phyloP scores from a whole-genome alignment of 2,329 filamentous ascomycete genomes.

The Berkeleyomyces basicola region DNA sequence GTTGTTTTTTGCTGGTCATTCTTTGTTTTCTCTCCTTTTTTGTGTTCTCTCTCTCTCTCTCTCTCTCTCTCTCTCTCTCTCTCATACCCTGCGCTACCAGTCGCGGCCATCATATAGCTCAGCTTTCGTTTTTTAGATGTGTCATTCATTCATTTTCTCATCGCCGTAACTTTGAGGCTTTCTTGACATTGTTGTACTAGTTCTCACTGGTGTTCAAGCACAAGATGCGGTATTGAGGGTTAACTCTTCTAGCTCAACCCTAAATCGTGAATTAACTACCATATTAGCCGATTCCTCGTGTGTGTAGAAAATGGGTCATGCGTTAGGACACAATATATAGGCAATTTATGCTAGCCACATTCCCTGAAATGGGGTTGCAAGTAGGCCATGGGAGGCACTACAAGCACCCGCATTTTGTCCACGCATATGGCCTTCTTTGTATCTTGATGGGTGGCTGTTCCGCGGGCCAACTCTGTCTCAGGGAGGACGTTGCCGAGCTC shows the following conservation, averaged over 20 bases:
- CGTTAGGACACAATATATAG: background rate
- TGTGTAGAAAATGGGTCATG: background rate
- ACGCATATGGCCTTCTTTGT: background rate
- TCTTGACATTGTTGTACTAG: background rate
- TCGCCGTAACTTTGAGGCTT: background rate
- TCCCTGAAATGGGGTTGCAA: background rate
- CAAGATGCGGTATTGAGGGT: background rate
- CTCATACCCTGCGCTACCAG: background rate
- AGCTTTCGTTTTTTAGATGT: background rate
- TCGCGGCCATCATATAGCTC: background rate
- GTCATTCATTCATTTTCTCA: background rate
- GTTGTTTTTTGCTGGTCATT: constrained; percentile 1
- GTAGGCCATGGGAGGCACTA: background rate
- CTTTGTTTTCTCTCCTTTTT: background rate
- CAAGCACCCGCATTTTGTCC: background rate
- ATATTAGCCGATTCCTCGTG: background rate
- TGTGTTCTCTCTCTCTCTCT: background rate
- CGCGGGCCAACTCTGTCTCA: background rate
- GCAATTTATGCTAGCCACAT: background rate
- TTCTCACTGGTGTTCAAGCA: background rate
- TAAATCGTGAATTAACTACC: background rate
- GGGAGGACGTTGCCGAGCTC: background rate
- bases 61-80: background rate
- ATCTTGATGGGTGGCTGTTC: background rate
- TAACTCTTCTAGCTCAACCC: background rate